Evolutionary conservation across 2,329 filamentous ascomycete genomes (phyloP).

Genomic region (Colletotrichum shisoi): DNA sequence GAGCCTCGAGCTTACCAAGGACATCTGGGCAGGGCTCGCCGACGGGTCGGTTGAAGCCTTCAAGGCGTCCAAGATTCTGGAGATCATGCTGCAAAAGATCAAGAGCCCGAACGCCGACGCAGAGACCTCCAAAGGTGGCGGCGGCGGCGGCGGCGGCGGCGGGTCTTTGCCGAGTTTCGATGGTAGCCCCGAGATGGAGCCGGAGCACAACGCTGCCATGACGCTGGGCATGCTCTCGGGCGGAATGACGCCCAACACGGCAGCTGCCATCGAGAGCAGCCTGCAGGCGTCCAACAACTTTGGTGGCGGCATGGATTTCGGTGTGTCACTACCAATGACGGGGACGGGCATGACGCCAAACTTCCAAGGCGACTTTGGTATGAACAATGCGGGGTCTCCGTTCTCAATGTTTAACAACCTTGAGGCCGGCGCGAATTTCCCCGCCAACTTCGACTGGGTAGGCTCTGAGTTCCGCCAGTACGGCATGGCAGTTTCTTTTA

Average conservation of each 20-base stretch:
- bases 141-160: not conserved
- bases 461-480: conserved; percentile 42
- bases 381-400: conserved; percentile 54
- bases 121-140: conserved; percentile 39
- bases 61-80: conserved; percentile 83
- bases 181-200: conserved; percentile 42
- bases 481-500: not conserved
- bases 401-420: conserved; percentile 63
- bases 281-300: conserved; percentile 55
- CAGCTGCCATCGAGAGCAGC: conserved; percentile 43
- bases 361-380: conserved; percentile 48
- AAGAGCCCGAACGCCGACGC: conserved; percentile 54
- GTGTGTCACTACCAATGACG: conserved; percentile 46
- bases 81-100: conserved; percentile 84
- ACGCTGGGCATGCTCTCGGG: conserved; percentile 55
- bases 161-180: conserved; percentile 44
- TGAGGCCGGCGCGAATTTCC: conserved; percentile 50
- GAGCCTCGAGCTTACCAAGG: conserved; percentile 73
- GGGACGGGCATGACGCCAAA: conserved; percentile 50
- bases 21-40: conserved; percentile 81
- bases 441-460: conserved; percentile 67
- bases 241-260: conserved; percentile 47
- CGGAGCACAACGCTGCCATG: conserved; percentile 54
- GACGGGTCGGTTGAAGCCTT: conserved; percentile 87
- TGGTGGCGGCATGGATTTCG: conserved; percentile 56